Conservation (phyloP, 2,329 filamentous ascomycete genomes). For the Aureobasidium leucospermi region DNA sequence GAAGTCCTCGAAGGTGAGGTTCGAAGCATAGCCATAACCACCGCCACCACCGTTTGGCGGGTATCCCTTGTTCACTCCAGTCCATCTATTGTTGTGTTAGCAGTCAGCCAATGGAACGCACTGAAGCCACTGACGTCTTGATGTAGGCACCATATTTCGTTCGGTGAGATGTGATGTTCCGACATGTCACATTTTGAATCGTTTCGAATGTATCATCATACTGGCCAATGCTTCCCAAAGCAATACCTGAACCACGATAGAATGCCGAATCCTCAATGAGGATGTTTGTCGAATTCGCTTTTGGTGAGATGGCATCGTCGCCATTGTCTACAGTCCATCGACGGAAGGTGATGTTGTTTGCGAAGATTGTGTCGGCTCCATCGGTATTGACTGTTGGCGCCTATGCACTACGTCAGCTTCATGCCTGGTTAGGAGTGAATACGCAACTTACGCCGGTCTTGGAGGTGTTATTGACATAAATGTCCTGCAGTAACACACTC, state of each 20-base stretch:
- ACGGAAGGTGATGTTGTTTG: slow-evolving; percentile 44
- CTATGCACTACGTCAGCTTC: background rate
- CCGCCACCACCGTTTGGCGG: slow-evolving; percentile 52
- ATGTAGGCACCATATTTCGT: slow-evolving; percentile 46
- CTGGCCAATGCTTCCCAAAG: slow-evolving; percentile 52
- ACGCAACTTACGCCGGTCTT: slow-evolving; percentile 13
- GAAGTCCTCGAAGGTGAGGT: slow-evolving; percentile 32
- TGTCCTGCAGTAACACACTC: slow-evolving; percentile 42
- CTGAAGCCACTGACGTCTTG: slow-evolving; percentile 40
- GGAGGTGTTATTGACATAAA: slow-evolving; percentile 47
- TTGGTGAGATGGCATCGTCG: slow-evolving; percentile 48
- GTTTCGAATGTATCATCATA: slow-evolving; percentile 43
- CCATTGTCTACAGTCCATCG: slow-evolving; percentile 47
- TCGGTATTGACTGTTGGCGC: slow-evolving; percentile 37
- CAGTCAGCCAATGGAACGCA: slow-evolving; percentile 43
- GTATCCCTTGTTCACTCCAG: slow-evolving; percentile 31
- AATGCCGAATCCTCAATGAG: slow-evolving; percentile 43
- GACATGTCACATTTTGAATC: slow-evolving; percentile 43
- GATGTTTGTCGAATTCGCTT: slow-evolving; percentile 52
- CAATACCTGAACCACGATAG: slow-evolving; percentile 45
- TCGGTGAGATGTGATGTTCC: slow-evolving; percentile 41
- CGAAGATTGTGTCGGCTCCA: slow-evolving; percentile 48
- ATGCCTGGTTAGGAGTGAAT: slow-evolving; percentile 13
- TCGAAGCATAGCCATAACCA: slow-evolving; percentile 40
- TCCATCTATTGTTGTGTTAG: slow-evolving; percentile 35